Conservation (phyloP, 352 stramenopile genomes). For the Globisporangium sylvaticum region DNA sequence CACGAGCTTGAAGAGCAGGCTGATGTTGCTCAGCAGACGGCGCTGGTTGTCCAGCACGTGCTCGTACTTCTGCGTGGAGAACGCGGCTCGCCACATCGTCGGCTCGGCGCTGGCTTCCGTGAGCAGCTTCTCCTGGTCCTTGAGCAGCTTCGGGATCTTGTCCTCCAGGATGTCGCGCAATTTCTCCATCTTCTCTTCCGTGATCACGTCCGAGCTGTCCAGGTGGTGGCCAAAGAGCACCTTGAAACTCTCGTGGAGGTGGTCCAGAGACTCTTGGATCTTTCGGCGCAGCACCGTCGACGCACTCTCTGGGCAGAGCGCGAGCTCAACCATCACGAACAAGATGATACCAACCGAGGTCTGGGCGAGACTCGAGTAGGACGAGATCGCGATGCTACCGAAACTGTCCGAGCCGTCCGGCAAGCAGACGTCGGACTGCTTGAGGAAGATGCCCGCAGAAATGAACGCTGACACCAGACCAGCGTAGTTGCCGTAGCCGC, state of each 20-base stretch:
- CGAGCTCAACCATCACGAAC: conserved; percentile 69
- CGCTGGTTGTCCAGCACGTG: conserved; percentile 50
- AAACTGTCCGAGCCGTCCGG: conserved; percentile 30
- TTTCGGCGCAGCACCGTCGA: conserved; percentile 59
- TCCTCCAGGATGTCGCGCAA: conserved; percentile 54
- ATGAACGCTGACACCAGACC: conserved; percentile 79
- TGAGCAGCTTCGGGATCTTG: conserved; percentile 48
- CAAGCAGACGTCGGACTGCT: conserved; percentile 55
- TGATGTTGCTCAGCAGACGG: conserved; percentile 79
- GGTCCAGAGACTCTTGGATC: conserved; percentile 69
- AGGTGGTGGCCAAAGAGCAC: conserved; percentile 72
- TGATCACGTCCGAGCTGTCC: conserved; percentile 42
- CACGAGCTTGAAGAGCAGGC: conserved; percentile 74
- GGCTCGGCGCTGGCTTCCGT: conserved; percentile 60
- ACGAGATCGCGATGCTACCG: conserved; percentile 51
- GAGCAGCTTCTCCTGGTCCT: conserved; percentile 53
- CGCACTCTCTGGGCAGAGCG: conserved; percentile 65
- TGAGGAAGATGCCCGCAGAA: conserved; percentile 52
- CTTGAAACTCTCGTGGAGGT: conserved; percentile 59
- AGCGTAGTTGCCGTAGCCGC: conserved; percentile 68
- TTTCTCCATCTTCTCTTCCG: conserved; percentile 44
- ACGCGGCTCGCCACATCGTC: conserved; percentile 58
- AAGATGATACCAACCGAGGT: conserved; percentile 72
- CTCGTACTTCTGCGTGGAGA: conserved; percentile 77
- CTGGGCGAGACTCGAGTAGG: conserved; percentile 76